Evolutionary conservation across 257 asterid species (phyloP).

Genomic region (Solanum virginianum): DNA sequence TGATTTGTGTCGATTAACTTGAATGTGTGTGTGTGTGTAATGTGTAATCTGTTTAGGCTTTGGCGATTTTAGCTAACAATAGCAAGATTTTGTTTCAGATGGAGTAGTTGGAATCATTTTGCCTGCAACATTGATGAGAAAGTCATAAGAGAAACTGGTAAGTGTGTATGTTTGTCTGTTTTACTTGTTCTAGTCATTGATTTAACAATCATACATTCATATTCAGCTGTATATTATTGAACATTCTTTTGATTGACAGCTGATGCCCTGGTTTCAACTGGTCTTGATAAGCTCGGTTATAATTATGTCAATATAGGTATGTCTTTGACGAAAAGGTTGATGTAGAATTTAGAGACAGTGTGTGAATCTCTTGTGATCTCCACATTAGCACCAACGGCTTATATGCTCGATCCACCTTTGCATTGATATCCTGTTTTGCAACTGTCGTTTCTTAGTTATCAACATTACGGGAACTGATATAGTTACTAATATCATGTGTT

Average conservation of each 20-base stretch:
- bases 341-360: background rate
- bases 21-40: no score
- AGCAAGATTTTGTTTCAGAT: slow-evolving; percentile 22
- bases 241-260: slow-evolving; percentile 30
- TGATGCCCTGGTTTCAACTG: slow-evolving; percentile 90
- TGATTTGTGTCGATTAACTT: background rate
- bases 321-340: background rate
- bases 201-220: background rate
- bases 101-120: slow-evolving; percentile 97
- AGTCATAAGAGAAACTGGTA: slow-evolving; percentile 66
- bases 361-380: background rate
- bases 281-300: slow-evolving; percentile 75
- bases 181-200: background rate
- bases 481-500: background rate
- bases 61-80: background rate
- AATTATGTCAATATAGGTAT: slow-evolving; percentile 78
- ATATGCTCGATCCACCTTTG: background rate
- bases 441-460: background rate
- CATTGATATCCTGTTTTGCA: background rate
- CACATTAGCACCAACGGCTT: background rate
- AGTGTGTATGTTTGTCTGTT: background rate
- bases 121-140: slow-evolving; percentile 56
- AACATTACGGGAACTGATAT: background rate
- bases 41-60: background rate
- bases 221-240: background rate